phyloP scores from a whole-genome alignment of 192 early-diverging fungal genomes.

The Funneliformis mosseae region DNA sequence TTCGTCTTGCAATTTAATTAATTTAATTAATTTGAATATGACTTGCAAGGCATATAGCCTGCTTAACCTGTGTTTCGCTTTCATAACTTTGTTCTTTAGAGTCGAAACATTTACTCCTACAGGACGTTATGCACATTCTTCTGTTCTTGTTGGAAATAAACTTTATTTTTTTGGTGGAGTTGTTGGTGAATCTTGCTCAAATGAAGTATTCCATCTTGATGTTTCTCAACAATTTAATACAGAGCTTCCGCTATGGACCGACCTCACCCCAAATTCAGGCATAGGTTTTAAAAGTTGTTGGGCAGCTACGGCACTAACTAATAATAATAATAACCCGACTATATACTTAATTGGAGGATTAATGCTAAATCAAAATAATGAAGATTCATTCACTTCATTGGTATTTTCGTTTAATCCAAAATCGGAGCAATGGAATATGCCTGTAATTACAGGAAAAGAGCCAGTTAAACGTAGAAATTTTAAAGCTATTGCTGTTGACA shows the following conservation, averaged over 20 bases:
- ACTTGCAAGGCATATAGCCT: too few species aligned
- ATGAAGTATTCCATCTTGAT: not conserved
- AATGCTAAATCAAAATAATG: not conserved
- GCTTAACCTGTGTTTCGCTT: not conserved
- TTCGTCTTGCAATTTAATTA: too few species aligned
- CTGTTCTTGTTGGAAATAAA: not conserved
- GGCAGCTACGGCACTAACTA: not conserved
- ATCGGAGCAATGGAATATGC: not conserved
- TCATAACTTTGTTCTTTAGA: not conserved
- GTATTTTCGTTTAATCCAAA: not conserved
- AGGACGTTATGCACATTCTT: not conserved
- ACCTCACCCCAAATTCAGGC: not conserved
- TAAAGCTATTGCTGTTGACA: not conserved
- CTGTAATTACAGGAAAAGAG: not conserved
- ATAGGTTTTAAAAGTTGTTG: not conserved
- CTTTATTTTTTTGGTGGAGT: not conserved
- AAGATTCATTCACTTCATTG: not conserved
- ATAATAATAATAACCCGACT: not conserved
- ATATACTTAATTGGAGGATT: constrained; percentile 7
- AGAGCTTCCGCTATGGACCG: not conserved
- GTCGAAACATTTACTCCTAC: not conserved
- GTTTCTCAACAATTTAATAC: not conserved
- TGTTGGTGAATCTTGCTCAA: not conserved
- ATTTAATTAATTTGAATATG: too few species aligned
- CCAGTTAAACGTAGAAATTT: not conserved